phyloP scores from a whole-genome alignment of 352 stramenopile genomes.

The Globisporangium cederbergense region DNA sequence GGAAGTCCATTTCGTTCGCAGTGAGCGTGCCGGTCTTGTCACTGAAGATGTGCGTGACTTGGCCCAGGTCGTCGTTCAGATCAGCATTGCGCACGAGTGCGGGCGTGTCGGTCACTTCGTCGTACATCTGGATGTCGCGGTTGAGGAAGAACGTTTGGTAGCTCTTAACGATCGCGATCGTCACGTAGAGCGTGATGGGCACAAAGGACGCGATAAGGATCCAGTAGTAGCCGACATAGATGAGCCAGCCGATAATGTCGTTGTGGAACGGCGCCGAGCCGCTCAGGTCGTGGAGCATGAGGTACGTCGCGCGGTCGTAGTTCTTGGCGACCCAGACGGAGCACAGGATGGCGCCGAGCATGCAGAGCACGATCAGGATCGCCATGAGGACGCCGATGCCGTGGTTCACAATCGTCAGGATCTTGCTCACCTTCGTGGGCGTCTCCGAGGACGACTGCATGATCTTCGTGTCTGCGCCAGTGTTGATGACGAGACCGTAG shows the following conservation, averaged over 20 bases:
- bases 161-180: slow-evolving; percentile 83
- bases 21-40: slow-evolving; percentile 87
- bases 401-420: slow-evolving; percentile 78
- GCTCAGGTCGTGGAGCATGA: slow-evolving; percentile 62
- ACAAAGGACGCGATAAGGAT: slow-evolving; percentile 87
- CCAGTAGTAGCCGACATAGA: slow-evolving; percentile 87
- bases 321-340: slow-evolving; percentile 64
- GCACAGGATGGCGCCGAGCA: slow-evolving; percentile 68
- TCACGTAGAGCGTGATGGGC: slow-evolving; percentile 87
- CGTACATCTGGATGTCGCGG: slow-evolving; percentile 84
- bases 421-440: slow-evolving; percentile 79
- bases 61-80: slow-evolving; percentile 82
- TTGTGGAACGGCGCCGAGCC: slow-evolving; percentile 66
- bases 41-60: slow-evolving; percentile 88
- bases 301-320: slow-evolving; percentile 56
- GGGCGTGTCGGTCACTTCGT: slow-evolving; percentile 72
- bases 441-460: slow-evolving; percentile 80
- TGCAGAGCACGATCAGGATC: slow-evolving; percentile 63
- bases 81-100: slow-evolving; percentile 81
- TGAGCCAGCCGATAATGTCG: slow-evolving; percentile 63
- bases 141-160: slow-evolving; percentile 88
- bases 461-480: slow-evolving; percentile 82
- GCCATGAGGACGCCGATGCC: slow-evolving; percentile 75
- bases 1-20: slow-evolving; percentile 88
- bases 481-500: slow-evolving; percentile 83